phyloP scores from a whole-genome alignment of 768 basidiomycete species.

The Phylloporus sp. region DNA sequence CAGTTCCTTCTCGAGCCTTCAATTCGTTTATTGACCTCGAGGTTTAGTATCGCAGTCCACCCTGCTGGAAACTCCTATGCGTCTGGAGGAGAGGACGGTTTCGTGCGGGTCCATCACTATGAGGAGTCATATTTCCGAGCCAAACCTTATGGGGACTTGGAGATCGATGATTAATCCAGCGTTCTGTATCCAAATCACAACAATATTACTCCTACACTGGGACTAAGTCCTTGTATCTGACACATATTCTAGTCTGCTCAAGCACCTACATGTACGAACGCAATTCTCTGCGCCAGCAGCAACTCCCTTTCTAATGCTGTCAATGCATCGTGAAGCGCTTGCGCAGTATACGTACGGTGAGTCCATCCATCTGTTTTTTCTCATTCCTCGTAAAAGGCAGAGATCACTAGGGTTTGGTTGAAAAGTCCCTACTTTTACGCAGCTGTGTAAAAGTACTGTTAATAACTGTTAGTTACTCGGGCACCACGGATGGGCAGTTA shows the following conservation, averaged over 20 bases:
- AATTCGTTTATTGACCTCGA: conserved; percentile 3
- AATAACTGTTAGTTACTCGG: not conserved
- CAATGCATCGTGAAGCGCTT: conserved; percentile 46
- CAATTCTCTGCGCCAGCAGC: conserved; percentile 22
- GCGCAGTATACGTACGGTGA: conserved; percentile 16
- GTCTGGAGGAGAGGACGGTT: conserved; percentile 96
- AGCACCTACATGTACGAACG: conserved; percentile 28
- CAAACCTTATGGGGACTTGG: conserved; percentile 87
- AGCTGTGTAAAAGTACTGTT: not conserved
- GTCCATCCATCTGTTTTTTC: too few species aligned
- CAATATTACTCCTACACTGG: too few species aligned
- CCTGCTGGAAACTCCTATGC: conserved; percentile 86
- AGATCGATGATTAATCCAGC: conserved; percentile 53
- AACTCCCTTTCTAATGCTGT: conserved; percentile 48
- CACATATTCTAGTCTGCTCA: too few species aligned
- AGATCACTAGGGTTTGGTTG: conserved; percentile 27
- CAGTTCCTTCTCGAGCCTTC: conserved; percentile 32
- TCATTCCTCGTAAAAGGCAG: conserved; percentile 22
- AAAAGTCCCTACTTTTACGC: not conserved
- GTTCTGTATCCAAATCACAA: conserved; percentile 9
- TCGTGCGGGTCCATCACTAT: conserved; percentile 86
- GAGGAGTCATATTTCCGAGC: conserved; percentile 93
- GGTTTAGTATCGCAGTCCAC: too few species aligned
- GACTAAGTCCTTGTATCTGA: too few species aligned
- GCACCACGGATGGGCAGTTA: not conserved